Conservation (phyloP, 139 green algal species). For the Tetradesmus obliquus region DNA sequence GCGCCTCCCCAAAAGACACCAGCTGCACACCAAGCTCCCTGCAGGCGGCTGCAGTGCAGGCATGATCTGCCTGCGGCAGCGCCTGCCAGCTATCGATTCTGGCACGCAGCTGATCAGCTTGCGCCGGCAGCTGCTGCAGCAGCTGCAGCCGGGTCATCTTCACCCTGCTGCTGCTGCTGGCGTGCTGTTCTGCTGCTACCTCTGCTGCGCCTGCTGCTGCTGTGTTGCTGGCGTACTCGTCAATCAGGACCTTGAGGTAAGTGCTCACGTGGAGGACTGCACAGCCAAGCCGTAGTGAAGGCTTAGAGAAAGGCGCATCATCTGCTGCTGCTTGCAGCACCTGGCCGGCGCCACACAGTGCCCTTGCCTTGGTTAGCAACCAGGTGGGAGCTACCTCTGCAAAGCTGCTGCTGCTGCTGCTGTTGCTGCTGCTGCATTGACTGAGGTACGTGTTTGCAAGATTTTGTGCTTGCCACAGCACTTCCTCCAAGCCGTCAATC, state of each 20-base stretch:
- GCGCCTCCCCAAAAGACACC: neutral
- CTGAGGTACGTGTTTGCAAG: neutral
- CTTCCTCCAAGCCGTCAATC: too few relatives aligned
- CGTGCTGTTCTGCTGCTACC: too few relatives aligned
- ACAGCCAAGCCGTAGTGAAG: neutral
- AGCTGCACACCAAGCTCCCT: neutral
- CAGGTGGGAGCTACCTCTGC: too few relatives aligned
- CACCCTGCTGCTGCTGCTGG: too few relatives aligned
- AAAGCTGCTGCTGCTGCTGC: neutral
- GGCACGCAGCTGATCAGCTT: too few relatives aligned
- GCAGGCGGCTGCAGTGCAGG: neutral
- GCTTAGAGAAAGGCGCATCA: too few relatives aligned
- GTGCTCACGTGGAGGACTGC: too few relatives aligned
- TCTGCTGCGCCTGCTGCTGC: too few relatives aligned
- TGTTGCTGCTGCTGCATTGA: neutral
- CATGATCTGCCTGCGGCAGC: neutral
- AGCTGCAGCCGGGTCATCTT: neutral
- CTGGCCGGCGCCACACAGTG: neutral
- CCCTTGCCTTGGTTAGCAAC: neutral
- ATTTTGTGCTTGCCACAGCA: too few relatives aligned
- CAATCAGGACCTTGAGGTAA: too few relatives aligned
- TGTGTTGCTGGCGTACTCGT: too few relatives aligned
- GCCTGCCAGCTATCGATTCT: too few relatives aligned
- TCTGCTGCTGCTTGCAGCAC: neutral
- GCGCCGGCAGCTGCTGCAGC: neutral